Evolutionary conservation across 148 eudicot species (phyloP).

Genomic region (Persicaria tinctoria): DNA sequence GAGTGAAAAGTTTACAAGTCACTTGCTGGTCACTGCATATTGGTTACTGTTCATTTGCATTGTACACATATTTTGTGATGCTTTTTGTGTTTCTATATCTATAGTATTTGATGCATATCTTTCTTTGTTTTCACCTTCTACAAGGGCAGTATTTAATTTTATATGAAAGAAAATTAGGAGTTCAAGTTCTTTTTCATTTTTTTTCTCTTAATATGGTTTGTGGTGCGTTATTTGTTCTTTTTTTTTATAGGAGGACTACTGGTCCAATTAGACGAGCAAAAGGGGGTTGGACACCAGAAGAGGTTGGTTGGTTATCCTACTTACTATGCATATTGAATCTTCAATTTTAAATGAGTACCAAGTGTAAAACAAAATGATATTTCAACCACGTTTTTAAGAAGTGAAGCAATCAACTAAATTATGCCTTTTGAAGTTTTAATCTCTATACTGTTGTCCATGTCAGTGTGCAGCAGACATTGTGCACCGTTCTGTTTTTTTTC

Average conservation of each 20-base stretch:
- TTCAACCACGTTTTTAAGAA: neutral
- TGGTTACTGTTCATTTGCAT: neutral
- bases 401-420: neutral
- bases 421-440: neutral
- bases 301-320: slow-evolving; percentile 36
- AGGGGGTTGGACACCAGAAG: slow-evolving; percentile 97
- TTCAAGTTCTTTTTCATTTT: neutral
- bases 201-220: neutral
- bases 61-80: neutral
- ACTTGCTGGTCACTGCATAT: neutral
- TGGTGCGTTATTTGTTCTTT: neutral
- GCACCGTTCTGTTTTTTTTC: neutral
- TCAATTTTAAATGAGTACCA: neutral
- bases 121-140: neutral
- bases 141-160: neutral
- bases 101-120: neutral
- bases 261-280: slow-evolving; percentile 96
- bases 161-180: neutral
- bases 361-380: neutral
- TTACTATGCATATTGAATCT: neutral
- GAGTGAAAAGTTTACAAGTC: neutral
- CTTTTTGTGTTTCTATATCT: neutral
- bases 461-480: neutral
- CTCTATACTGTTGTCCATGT: neutral
- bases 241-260: slow-evolving; percentile 55